A percentile compares a stretch with the other conserved stretches of the same genome.
phyloP scores from a whole-genome alignment of 768 basidiomycete species.

The Vararia minispora region DNA sequence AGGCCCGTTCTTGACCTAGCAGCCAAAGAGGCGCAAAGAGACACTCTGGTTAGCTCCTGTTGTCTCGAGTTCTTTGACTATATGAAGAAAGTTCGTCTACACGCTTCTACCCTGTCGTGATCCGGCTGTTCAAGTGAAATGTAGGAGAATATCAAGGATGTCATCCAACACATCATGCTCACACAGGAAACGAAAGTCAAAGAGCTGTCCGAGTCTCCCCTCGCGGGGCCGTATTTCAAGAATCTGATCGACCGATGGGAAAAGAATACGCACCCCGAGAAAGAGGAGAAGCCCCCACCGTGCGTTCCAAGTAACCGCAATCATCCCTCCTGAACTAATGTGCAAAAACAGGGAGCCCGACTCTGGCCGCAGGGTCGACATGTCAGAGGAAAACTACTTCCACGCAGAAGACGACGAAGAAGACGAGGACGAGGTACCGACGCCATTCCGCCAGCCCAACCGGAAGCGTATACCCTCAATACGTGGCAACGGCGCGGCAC shows the following conservation, averaged over 20 bases:
- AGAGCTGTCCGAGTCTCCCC: constrained; percentile 44
- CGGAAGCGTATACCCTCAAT: constrained; percentile 33
- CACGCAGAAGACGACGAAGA: constrained; percentile 79
- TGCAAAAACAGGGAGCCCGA: neutral
- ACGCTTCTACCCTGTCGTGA: neutral
- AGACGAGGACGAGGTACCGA: constrained; percentile 27
- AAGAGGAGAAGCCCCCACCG: constrained; percentile 31
- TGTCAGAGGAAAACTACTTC: constrained; percentile 91
- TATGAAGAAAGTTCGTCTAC: constrained; percentile 62
- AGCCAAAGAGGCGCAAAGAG: constrained; percentile 70
- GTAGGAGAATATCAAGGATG: constrained; percentile 80
- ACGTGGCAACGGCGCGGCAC: constrained; percentile 18
- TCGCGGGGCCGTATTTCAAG: constrained; percentile 59
- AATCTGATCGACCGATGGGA: constrained; percentile 77
- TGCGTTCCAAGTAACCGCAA: constrained; percentile 20
- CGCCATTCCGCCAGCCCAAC: constrained; percentile 21
- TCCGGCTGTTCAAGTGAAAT: constrained; percentile 6
- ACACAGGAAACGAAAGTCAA: constrained; percentile 57
- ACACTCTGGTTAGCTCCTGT: constrained; percentile 89
- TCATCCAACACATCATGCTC: constrained; percentile 78
- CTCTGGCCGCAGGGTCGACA: constrained; percentile 37
- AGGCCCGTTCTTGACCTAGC: constrained; percentile 78
- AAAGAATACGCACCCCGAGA: constrained; percentile 74
- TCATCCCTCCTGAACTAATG: neutral
- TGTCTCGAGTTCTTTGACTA: constrained; percentile 95